A percentile compares a stretch with the other conserved stretches of the same genome.
Evolutionary conservation across 306 rosid species (phyloP).

Genomic region (Begonia masoniana): DNA sequence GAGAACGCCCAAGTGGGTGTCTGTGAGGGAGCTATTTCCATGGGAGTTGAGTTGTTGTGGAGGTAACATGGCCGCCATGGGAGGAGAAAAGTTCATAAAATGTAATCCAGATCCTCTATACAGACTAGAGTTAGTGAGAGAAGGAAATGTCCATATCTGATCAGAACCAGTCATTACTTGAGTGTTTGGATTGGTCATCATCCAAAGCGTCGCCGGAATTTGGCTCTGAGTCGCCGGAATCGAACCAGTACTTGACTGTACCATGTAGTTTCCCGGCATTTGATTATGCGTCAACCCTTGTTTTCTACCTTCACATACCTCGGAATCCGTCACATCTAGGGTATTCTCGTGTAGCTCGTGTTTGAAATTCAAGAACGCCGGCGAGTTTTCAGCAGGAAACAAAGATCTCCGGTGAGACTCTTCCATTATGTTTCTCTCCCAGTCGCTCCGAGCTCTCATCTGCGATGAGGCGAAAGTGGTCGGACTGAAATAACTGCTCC

Average conservation of each 20-base stretch:
- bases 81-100: constrained; percentile 79
- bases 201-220: constrained; percentile 60
- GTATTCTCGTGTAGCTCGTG: constrained; percentile 32
- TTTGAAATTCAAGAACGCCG: constrained; percentile 54
- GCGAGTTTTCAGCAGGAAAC: constrained; percentile 19
- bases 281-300: constrained; percentile 38
- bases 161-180: constrained; percentile 21
- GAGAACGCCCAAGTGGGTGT: constrained; percentile 62
- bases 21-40: constrained; percentile 11
- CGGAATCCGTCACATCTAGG: constrained; percentile 20
- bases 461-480: constrained; percentile 20
- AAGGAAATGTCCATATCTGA: constrained; percentile 38
- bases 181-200: constrained; percentile 40
- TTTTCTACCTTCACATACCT: constrained; percentile 34
- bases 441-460: constrained; percentile 18
- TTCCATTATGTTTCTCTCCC: constrained; percentile 38
- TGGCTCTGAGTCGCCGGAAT: constrained; percentile 53
- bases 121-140: constrained; percentile 19
- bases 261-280: constrained; percentile 38
- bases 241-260: constrained; percentile 60
- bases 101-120: constrained; percentile 59
- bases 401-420: constrained; percentile 31
- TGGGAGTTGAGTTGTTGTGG: constrained; percentile 38
- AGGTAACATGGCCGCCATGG: constrained; percentile 57
- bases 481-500: constrained; percentile 42